Evolutionary conservation across 441 rosid genomes (phyloP).

Genomic region (Erodium chrysanthum): DNA sequence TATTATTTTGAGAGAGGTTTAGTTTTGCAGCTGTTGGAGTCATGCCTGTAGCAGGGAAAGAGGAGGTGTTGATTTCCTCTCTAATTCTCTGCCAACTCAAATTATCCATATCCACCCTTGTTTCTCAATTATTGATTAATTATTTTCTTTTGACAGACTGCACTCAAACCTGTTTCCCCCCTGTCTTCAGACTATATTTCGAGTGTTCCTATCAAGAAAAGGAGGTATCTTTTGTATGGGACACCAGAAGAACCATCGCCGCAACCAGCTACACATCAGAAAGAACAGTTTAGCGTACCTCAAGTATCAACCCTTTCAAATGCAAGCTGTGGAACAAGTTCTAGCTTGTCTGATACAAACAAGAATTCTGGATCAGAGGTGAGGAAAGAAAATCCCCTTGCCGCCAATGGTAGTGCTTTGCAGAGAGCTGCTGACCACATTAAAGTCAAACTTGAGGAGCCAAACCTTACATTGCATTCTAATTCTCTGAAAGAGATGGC

Average conservation of each 20-base stretch:
- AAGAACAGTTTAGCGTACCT: conserved; percentile 19
- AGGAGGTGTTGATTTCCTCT: conserved; percentile 44
- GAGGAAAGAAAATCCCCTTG: conserved; percentile 14
- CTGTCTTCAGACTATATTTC: conserved; percentile 49
- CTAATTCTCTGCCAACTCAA: conserved; percentile 13
- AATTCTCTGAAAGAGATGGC: conserved; percentile 23
- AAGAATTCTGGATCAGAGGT: conserved; percentile 19
- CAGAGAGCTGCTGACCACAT: conserved; percentile 8
- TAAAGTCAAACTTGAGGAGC: conserved; percentile 34
- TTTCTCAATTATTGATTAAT: conserved; percentile 21
- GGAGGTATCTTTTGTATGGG: conserved; percentile 42
- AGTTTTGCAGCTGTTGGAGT: conserved; percentile 14
- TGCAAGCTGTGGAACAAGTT: conserved; percentile 23
- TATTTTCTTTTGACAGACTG: conserved; percentile 42
- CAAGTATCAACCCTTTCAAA: conserved; percentile 21
- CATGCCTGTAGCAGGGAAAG: conserved; percentile 46
- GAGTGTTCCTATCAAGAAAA: conserved; percentile 83
- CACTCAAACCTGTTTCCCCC: conserved; percentile 34
- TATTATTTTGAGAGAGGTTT: too few relatives aligned
- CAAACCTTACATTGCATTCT: conserved; percentile 19
- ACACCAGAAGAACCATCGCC: conserved; percentile 30
- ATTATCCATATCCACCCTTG: conserved; percentile 16
- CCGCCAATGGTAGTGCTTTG: conserved; percentile 10
- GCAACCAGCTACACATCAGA: conserved; percentile 15
- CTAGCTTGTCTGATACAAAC: conserved; percentile 24